phyloP scores from a whole-genome alignment of 2,329 filamentous ascomycete genomes.

The Curvularia lunata region DNA sequence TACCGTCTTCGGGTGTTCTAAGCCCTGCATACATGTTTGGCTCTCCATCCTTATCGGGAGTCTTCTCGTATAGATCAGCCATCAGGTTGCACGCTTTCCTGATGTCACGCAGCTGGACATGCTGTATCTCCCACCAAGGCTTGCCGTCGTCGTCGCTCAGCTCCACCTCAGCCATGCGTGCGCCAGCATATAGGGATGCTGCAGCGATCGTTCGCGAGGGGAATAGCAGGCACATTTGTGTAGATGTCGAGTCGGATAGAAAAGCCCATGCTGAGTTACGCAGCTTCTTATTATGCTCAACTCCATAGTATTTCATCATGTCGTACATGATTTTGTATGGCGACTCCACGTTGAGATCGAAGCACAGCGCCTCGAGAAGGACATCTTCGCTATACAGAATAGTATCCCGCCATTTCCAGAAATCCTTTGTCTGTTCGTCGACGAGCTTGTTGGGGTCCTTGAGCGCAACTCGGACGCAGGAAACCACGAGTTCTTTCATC shows the following conservation, averaged over 20 bases:
- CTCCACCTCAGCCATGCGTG: conserved; percentile 73
- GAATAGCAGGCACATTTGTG: conserved; percentile 81
- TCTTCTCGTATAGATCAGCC: conserved; percentile 60
- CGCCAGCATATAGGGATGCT: conserved; percentile 84
- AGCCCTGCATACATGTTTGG: conserved; percentile 56
- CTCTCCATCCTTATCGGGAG: conserved; percentile 50
- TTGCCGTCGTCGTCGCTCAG: conserved; percentile 75
- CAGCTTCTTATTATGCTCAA: conserved; percentile 80
- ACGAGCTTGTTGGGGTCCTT: conserved; percentile 90
- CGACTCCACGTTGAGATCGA: conserved; percentile 88
- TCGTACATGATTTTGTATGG: conserved; percentile 86
- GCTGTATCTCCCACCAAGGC: conserved; percentile 86
- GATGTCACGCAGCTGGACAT: conserved; percentile 74
- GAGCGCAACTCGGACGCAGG: conserved; percentile 91
- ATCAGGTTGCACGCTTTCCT: conserved; percentile 77
- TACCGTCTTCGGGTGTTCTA: conserved; percentile 47
- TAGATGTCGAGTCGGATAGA: conserved; percentile 87
- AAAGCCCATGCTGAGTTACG: conserved; percentile 93
- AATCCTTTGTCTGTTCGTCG: conserved; percentile 97
- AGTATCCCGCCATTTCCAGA: conserved; percentile 96
- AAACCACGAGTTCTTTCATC: conserved; percentile 92
- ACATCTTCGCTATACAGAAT: conserved; percentile 92
- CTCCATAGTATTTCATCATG: conserved; percentile 73
- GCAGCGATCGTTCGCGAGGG: conserved; percentile 82
- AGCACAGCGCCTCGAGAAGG: conserved; percentile 89